phyloP scores from a whole-genome alignment of 1,139 yeast genomes.

The Saccharomyces uvarum region DNA sequence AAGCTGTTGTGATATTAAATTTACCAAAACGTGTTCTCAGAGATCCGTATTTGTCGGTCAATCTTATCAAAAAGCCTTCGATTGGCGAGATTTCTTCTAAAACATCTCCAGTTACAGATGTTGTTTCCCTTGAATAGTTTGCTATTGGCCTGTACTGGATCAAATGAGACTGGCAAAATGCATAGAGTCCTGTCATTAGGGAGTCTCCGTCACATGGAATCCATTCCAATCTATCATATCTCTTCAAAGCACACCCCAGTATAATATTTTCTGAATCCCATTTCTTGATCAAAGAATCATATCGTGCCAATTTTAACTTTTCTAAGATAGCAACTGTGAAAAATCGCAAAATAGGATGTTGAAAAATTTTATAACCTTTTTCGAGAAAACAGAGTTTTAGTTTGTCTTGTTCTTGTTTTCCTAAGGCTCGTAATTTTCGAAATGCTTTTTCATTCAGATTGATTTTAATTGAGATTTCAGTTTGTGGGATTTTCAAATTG shows the following conservation, averaged over 20 bases:
- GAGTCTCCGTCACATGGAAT: constrained; percentile 37
- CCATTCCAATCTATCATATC: constrained; percentile 77
- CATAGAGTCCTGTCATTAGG: constrained; percentile 6
- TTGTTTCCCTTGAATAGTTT: constrained; percentile 38
- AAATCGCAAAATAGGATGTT: constrained; percentile 16
- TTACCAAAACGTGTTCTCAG: constrained; percentile 36
- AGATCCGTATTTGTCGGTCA: constrained; percentile 48
- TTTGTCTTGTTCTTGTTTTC: constrained; percentile 21
- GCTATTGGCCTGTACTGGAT: constrained; percentile 38
- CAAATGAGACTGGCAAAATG: constrained; percentile 11
- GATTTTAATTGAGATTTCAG: constrained; percentile 40
- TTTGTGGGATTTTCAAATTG: constrained; percentile 44
- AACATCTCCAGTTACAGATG: constrained; percentile 11
- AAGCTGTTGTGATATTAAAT: constrained; percentile 47
- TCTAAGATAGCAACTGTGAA: constrained; percentile 13
- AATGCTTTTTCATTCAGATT: constrained; percentile 32
- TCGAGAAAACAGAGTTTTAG: constrained; percentile 8
- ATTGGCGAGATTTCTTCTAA: constrained; percentile 54
- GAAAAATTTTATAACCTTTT: constrained; percentile 14
- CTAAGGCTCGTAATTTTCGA: constrained; percentile 4
- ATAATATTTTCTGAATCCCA: constrained; percentile 21
- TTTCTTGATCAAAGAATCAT: constrained; percentile 10
- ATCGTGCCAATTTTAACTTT: constrained; percentile 19
- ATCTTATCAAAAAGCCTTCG: constrained; percentile 66
- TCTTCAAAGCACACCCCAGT: constrained; percentile 54